These are phyloP conservation scores for Trichoderma brevicompactum DNA, from an alignment of 2,329 filamentous ascomycete genomes.

Conservation along the genomic window DNA sequence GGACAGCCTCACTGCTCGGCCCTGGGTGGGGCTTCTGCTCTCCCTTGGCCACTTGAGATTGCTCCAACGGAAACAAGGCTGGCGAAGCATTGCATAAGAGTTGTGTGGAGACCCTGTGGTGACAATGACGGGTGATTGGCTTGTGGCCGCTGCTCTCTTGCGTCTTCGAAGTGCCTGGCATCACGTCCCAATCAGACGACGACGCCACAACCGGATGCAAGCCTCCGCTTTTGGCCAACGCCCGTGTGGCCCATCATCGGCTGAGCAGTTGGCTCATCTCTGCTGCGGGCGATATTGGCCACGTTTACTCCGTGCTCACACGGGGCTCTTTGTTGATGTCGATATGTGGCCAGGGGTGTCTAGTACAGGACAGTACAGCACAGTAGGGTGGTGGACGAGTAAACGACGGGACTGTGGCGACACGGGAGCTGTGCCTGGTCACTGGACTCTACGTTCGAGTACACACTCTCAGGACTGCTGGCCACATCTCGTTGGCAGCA, in stretches of 20 bases:
- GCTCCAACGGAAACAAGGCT: conserved; percentile 28
- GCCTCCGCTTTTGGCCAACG: conserved; percentile 30
- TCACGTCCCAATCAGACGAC: conserved; percentile 31
- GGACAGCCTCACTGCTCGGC: conserved; percentile 33
- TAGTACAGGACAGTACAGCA: conserved; percentile 9
- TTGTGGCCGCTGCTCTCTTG: conserved; percentile 1
- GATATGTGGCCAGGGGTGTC: conserved; percentile 11
- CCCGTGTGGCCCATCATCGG: conserved; percentile 27
- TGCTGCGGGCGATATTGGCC: conserved; percentile 30
- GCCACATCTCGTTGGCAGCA: conserved; percentile 14
- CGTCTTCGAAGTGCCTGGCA: conserved; percentile 26
- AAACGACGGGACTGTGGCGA: too few species aligned
- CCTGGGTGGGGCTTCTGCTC: conserved; percentile 1
- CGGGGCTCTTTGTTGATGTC: neutral
- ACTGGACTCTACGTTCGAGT: neutral
- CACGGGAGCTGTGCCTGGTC: neutral
- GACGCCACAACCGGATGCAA: conserved; percentile 31
- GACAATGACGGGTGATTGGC: conserved; percentile 9
- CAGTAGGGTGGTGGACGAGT: neutral
- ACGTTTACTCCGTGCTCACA: conserved; percentile 24
- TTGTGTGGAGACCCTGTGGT: neutral
- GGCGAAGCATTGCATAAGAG: conserved; percentile 18
- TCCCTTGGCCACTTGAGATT: conserved; percentile 25
- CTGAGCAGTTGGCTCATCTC: conserved; percentile 27
- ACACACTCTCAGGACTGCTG: neutral